Base-by-base conservation (phyloP, 805 yeast species). In the Schizosaccharomyces osmophilus region DNA sequence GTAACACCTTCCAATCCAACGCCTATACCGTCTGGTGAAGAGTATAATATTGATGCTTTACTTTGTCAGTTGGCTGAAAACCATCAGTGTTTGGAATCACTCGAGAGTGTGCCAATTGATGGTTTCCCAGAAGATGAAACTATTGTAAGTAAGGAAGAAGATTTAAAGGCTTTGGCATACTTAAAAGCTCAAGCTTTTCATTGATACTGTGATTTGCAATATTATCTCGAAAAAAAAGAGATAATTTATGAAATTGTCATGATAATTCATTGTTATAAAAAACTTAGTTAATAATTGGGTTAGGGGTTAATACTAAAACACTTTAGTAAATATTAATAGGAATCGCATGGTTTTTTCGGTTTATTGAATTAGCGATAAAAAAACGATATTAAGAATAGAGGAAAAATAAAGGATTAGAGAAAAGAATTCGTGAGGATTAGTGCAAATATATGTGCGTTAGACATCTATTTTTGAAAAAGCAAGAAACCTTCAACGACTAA, bases 1-100 rank as follows among this genome's bases (percentile, higher is more conserved):
- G 76, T 87, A 1, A 94, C 98, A 0, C 96, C 97, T 0, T 87
- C 96, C 0, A 83, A 88, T 66, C 81, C 83, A 0, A 66, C 69
- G 5, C 73, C 90, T 0, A 82, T 89, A 19, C 79, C 84, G 0
- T 84, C 82, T 5, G 99, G 99, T 11, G 88, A 84, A 68, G 79
- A 87, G 0, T 67, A 85, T 17, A 81, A 81, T 64, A 87, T 93
- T 29, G 66, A 64, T 19, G 19, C 43, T 8, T 8, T 57, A 9
- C 57, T 51, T 6, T 5, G 26, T 8, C 22, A 26, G n/a, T 29
- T 51, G 19, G 5, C 22, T 5, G 26, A 45, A 24, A 19, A n/a
- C 51, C 5, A 24, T 45, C 51, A 45, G 13, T 45, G 5, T 19
- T 24, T 45, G 22, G 51, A 45, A 4, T 24, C 51, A 45, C 24